Base-by-base conservation (phyloP, 352 stramenopile species). In the Phytophthora sansomeana region DNA sequence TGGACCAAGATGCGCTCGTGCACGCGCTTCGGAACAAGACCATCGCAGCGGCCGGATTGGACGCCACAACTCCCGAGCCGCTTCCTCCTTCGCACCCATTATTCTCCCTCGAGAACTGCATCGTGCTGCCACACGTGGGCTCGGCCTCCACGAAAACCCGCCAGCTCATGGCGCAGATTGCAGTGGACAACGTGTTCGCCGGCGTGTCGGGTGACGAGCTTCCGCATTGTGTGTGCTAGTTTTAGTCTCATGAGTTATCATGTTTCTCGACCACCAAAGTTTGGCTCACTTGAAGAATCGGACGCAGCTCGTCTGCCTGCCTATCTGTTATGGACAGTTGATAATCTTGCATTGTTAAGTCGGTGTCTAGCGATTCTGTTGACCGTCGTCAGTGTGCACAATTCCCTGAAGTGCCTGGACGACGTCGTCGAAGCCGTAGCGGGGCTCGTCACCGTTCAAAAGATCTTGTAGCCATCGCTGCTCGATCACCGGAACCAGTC, bases 31-130 rank as follows among this genome's bases (percentile, higher is more conserved):
- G 39, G 17, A 71, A 43, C 19, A 68, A 78, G 26, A 29, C 55
- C 49, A 85, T 92, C 29, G 80, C 78, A 4, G 78, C 68, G 0
- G 83, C 83, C 5, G 83, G 74, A 17, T 72, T 98, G 32, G 93
- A 98, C 64, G 93, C 96, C n/a, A 97, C 92, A 13, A 83, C 80
- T 29, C 93, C 93, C 1, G 93, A 98, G 80, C 93, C 93, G 13
- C 72, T 98, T 26, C 85, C 90, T 19, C 61, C 75, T 14, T 81
- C 81, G n/a, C 90, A 97, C 63, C 66, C 70, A 58, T 61, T 98
- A 17, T 92, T 80, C 38, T 54, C 57, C n/a, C 74, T 89, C 13
- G 42, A 69, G 9, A 91, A 91, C 69, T 91, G 82, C 70, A 70
- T 89, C 4, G 71, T 88, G 9, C 49, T 83, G 44, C 75, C 75